Evolutionary conservation across 2,329 filamentous ascomycete genomes (phyloP).

Genomic region (Periconia sp.): DNA sequence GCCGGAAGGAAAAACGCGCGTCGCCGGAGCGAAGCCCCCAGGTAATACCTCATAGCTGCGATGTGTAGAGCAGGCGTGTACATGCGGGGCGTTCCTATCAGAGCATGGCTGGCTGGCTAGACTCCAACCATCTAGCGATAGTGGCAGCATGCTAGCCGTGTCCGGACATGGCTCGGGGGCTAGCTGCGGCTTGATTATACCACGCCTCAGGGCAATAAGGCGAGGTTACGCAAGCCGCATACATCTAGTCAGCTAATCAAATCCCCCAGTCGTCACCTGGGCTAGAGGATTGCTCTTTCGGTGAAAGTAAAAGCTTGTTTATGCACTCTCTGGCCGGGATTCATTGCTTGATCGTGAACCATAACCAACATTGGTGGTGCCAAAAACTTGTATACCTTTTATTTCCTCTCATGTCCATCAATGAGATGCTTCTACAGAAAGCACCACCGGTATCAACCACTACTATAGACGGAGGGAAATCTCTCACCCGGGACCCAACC

Average conservation of each 20-base stretch:
- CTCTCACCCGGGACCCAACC: not conserved
- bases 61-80: no score
- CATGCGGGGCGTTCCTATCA: no score
- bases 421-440: not conserved
- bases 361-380: no score
- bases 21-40: not conserved
- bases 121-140: not conserved
- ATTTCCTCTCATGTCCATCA: not conserved
- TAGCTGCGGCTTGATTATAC: not conserved
- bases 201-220: not conserved
- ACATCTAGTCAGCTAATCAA: no score
- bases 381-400: no score
- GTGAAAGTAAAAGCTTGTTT: no score
- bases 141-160: not conserved
- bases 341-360: no score
- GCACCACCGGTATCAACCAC: not conserved
- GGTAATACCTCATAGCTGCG: not conserved
- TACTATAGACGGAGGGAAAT: no score
- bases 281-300: no score
- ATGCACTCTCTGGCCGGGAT: no score
- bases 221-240: not conserved
- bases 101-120: no score
- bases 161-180: not conserved
- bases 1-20: not conserved
- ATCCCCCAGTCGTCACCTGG: no score